A percentile compares a stretch with the other conserved stretches of the same genome.
These are phyloP conservation scores for Cyberlindnera amylophila DNA, from an alignment of 805 yeast genomes.

Conservation along the genomic window DNA sequence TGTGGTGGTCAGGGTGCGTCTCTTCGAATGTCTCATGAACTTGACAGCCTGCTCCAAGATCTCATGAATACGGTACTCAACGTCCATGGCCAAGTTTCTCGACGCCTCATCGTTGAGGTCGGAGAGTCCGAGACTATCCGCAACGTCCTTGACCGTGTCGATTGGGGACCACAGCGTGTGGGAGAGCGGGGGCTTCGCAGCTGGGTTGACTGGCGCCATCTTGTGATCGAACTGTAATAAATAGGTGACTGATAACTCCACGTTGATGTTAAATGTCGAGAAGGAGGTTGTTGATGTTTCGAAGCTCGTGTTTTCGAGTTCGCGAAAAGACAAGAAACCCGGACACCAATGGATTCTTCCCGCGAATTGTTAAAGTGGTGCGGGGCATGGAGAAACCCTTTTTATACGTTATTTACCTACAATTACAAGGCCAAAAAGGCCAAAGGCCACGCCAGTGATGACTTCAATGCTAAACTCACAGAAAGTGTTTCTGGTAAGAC, in stretches of 20 bases:
- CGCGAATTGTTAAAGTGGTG: no score
- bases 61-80: constrained; percentile 96
- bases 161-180: constrained; percentile 97
- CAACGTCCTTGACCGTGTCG: constrained; percentile 94
- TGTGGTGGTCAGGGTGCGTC: constrained; percentile 72
- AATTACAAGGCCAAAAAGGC: no score
- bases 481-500: no score
- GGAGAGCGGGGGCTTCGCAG: constrained; percentile 50
- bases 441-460: no score
- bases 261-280: no score
- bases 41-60: constrained; percentile 93
- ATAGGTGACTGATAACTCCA: no score
- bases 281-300: not conserved
- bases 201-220: constrained; percentile 8
- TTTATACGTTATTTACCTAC: no score
- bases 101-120: constrained; percentile 87
- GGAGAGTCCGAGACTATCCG: constrained; percentile 81
- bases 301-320: not conserved
- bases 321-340: not conserved
- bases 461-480: no score
- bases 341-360: no score
- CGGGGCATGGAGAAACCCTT: no score
- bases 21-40: constrained; percentile 90
- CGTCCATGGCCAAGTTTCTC: constrained; percentile 95
- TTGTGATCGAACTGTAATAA: no score